Conservation (phyloP, 2,329 filamentous ascomycete genomes). For the Talaromyces marneffei region DNA sequence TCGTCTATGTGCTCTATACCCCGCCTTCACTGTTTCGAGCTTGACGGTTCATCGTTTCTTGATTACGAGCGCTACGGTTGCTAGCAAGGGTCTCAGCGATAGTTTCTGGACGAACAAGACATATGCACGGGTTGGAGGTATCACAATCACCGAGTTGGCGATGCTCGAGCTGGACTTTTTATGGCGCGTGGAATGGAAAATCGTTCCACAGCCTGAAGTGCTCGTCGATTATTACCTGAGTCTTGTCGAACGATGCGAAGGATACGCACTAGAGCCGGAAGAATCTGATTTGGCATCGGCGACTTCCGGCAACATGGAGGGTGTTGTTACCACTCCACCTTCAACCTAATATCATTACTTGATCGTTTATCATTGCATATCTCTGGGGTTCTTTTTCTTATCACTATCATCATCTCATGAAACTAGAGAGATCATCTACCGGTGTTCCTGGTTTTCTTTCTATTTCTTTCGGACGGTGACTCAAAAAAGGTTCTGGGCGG, state of each 20-base stretch:
- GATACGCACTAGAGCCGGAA: constrained; percentile 48
- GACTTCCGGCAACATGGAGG: neutral
- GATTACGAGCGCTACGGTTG: constrained; percentile 91
- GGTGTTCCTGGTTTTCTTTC: neutral
- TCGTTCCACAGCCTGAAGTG: constrained; percentile 90
- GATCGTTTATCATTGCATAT: neutral
- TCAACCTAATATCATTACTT: neutral
- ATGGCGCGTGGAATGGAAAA: constrained; percentile 89
- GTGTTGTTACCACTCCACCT: neutral
- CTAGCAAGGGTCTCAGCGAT: constrained; percentile 91
- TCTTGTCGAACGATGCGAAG: constrained; percentile 63
- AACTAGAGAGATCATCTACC: constrained; percentile 5
- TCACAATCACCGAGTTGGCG: constrained; percentile 82
- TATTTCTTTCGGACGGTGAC: neutral
- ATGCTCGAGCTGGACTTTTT: constrained; percentile 90
- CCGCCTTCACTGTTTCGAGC: constrained; percentile 92
- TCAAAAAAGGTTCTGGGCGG: neutral
- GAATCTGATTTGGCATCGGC: neutral
- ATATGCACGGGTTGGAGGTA: constrained; percentile 88
- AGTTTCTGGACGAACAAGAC: constrained; percentile 98
- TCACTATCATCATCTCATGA: constrained; percentile 1
- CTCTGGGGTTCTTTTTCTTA: neutral
- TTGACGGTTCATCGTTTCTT: constrained; percentile 95
- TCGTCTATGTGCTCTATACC: constrained; percentile 82
- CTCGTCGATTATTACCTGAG: constrained; percentile 89